phyloP scores from a whole-genome alignment of 768 basidiomycete species.

The Termitomyces sp. region DNA sequence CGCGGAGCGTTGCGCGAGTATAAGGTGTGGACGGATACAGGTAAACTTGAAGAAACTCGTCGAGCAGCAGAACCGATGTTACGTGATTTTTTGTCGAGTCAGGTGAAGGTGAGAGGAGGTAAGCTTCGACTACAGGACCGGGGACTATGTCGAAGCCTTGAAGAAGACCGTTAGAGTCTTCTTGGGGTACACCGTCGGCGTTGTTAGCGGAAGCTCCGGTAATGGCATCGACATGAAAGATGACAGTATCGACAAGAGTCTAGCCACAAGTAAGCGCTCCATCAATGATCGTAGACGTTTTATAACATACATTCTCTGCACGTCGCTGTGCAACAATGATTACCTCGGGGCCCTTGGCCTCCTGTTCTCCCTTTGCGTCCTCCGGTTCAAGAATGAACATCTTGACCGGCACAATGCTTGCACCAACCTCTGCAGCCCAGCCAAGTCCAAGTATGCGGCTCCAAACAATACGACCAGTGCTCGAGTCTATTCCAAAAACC shows the following conservation, averaged over 20 bases:
- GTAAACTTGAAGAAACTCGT: slow-evolving; percentile 70
- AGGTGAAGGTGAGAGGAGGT: slow-evolving; percentile 24
- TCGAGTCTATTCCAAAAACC: slow-evolving; percentile 77
- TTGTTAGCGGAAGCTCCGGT: slow-evolving; percentile 55
- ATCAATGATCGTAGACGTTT: background rate
- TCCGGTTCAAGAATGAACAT: slow-evolving; percentile 50
- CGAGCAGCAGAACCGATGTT: slow-evolving; percentile 60
- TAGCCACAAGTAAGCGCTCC: slow-evolving; percentile 19
- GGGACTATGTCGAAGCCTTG: slow-evolving; percentile 58
- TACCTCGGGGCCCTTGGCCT: slow-evolving; percentile 43
- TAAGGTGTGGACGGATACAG: slow-evolving; percentile 59
- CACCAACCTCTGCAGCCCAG: slow-evolving; percentile 55
- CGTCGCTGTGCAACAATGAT: slow-evolving; percentile 57
- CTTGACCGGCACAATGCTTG: slow-evolving; percentile 50
- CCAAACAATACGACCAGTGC: slow-evolving; percentile 77
- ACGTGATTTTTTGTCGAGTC: slow-evolving; percentile 28
- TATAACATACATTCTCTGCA: slow-evolving; percentile 53
- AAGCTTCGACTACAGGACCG: slow-evolving; percentile 56
- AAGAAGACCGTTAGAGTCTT: slow-evolving; percentile 30
- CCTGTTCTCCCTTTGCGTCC: slow-evolving; percentile 23
- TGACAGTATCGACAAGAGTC: slow-evolving; percentile 62
- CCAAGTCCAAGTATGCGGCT: slow-evolving; percentile 70
- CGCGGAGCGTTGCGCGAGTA: slow-evolving; percentile 37
- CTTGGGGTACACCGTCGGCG: slow-evolving; percentile 15
- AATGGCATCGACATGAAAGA: slow-evolving; percentile 75